A percentile compares a stretch with the other conserved stretches of the same genome.
Evolutionary conservation across 1,284 basidiomycete genomes (phyloP).

Genomic region (Gymnopus androsaceus): DNA sequence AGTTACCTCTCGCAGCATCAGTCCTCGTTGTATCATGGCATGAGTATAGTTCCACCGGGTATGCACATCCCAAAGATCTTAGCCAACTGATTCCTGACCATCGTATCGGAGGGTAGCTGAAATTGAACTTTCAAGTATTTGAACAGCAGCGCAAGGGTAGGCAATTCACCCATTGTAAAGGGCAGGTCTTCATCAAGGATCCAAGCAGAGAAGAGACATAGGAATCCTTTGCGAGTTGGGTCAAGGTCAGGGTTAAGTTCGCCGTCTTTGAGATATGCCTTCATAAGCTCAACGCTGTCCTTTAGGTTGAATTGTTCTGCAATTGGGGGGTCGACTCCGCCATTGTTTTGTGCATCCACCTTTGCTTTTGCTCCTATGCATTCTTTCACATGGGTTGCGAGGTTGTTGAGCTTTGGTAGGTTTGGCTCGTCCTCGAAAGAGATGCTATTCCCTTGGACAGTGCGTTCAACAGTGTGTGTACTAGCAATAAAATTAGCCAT

Average conservation of each 20-base stretch:
- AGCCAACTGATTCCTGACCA: no score
- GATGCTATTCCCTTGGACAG: constrained; percentile 1
- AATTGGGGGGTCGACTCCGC: not conserved
- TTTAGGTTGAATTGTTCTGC: constrained; percentile 20
- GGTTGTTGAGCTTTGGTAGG: constrained; percentile 14
- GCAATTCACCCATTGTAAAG: no score
- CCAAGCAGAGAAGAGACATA: no score
- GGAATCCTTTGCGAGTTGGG: no score
- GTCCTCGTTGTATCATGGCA: no score
- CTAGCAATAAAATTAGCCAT: not conserved
- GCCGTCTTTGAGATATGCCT: constrained; percentile 25
- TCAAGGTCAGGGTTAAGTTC: constrained; percentile 31
- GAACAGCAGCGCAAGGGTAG: no score
- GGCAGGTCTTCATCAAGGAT: no score
- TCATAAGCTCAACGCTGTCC: constrained; percentile 25
- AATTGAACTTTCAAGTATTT: no score
- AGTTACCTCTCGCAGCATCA: no score
- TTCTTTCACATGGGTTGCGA: constrained; percentile 6
- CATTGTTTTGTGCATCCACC: not conserved
- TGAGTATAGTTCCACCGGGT: no score
- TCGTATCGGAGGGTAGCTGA: no score
- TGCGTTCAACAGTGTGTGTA: constrained; percentile 1
- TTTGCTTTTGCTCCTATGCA: constrained; percentile 1
- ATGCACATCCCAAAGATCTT: no score
- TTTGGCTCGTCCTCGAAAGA: constrained; percentile 14